Evolutionary conservation across 1,284 basidiomycete species (phyloP).

Genomic region (Porodaedalea pini): DNA sequence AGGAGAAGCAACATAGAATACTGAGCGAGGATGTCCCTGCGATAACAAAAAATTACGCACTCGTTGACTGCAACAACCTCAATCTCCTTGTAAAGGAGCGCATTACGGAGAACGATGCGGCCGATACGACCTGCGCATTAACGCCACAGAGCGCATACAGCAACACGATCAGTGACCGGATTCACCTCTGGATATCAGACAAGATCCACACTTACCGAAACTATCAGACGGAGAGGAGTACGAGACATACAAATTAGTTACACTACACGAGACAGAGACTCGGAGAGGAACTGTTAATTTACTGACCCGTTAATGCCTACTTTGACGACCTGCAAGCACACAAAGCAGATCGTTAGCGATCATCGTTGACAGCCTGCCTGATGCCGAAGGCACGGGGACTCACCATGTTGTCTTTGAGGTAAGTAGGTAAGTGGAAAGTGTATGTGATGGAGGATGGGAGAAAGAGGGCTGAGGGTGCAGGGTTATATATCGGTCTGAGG

Average conservation of each 20-base stretch:
- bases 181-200: neutral
- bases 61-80: slow-evolving; percentile 89
- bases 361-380: neutral
- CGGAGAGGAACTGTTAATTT: neutral
- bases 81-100: slow-evolving; percentile 73
- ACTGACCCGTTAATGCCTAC: slow-evolving; percentile 91
- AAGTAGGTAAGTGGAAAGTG: neutral
- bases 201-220: slow-evolving; percentile 67
- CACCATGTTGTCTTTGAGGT: slow-evolving; percentile 9
- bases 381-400: neutral
- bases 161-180: slow-evolving; percentile 12
- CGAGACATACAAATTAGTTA: slow-evolving; percentile 16
- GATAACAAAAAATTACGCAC: slow-evolving; percentile 43
- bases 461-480: neutral
- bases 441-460: slow-evolving; percentile 12
- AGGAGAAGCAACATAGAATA: slow-evolving; percentile 18
- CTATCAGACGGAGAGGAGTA: slow-evolving; percentile 35
- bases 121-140: slow-evolving; percentile 82
- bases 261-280: slow-evolving; percentile 17
- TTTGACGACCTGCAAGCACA: slow-evolving; percentile 43
- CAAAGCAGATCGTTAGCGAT: slow-evolving; percentile 1
- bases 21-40: slow-evolving; percentile 3
- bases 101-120: slow-evolving; percentile 97
- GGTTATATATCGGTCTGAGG: neutral
- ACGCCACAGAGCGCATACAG: slow-evolving; percentile 14